A percentile compares a stretch with the other conserved stretches of the same genome.
phyloP scores from a whole-genome alignment of 2,329 filamentous ascomycete species.

The Alternaria brassicae region DNA sequence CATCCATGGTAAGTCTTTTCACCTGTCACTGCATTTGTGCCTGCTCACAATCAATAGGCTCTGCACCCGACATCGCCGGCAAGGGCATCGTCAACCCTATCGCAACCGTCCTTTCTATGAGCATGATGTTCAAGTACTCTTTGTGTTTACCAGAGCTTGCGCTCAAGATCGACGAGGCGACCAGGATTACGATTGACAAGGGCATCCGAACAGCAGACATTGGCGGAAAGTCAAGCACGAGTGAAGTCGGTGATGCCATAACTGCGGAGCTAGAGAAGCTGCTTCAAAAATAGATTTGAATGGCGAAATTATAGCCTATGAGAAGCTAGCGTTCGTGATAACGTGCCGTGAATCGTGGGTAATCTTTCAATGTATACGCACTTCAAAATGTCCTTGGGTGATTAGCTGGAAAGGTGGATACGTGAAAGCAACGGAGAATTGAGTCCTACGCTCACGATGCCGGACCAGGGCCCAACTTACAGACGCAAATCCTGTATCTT shows the following conservation, averaged over 20 bases:
- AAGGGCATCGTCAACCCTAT: slow-evolving; percentile 92
- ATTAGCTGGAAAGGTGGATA: background rate
- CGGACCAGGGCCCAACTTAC: background rate
- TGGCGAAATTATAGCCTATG: background rate
- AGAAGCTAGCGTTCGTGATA: background rate
- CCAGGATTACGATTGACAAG: slow-evolving; percentile 78
- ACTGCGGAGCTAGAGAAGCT: slow-evolving; percentile 75
- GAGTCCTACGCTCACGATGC: background rate
- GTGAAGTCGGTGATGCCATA: slow-evolving; percentile 83
- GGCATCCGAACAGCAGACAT: slow-evolving; percentile 85
- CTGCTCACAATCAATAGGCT: slow-evolving; percentile 61
- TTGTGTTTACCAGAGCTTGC: slow-evolving; percentile 80
- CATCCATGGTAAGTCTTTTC: slow-evolving; percentile 77
- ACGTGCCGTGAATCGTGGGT: background rate
- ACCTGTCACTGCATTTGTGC: background rate
- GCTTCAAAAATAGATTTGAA: slow-evolving; percentile 53
- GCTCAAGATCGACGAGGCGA: slow-evolving; percentile 79
- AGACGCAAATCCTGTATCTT: slow-evolving; percentile 2
- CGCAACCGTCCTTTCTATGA: slow-evolving; percentile 87
- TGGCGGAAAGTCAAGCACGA: slow-evolving; percentile 76
- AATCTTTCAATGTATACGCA: background rate
- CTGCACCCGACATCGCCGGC: slow-evolving; percentile 91
- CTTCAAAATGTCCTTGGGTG: background rate
- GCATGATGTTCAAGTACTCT: slow-evolving; percentile 97
- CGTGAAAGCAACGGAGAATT: background rate